Conservation (phyloP, 2,329 filamentous ascomycete species). For the Colletotrichum tropicale region DNA sequence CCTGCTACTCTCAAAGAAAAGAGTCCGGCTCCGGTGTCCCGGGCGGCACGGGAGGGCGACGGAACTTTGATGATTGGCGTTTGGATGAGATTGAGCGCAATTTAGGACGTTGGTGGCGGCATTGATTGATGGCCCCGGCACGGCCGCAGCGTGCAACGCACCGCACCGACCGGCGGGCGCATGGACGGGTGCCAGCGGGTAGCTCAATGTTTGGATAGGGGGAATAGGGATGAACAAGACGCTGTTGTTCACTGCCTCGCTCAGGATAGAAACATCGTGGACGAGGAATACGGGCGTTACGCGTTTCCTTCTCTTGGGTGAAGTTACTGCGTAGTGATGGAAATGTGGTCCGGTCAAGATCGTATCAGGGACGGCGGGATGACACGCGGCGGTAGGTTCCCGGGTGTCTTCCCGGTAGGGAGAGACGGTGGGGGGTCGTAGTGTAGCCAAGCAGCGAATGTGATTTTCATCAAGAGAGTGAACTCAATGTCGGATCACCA, state of each 20-base stretch:
- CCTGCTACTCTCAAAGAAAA: background rate
- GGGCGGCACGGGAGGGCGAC: conserved; percentile 3
- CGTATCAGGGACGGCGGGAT: background rate
- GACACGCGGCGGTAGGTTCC: background rate
- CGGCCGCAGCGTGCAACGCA: background rate
- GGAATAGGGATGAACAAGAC: background rate
- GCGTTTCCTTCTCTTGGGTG: background rate
- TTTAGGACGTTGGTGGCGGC: background rate
- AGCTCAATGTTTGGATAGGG: background rate
- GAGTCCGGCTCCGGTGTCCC: background rate
- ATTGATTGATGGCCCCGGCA: background rate
- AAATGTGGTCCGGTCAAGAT: background rate
- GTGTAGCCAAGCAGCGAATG: background rate
- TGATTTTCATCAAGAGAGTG: background rate
- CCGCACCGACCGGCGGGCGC: background rate
- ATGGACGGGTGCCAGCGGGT: background rate
- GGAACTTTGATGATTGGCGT: background rate
- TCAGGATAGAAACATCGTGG: conserved; percentile 5
- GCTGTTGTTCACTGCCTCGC: conserved; percentile 10
- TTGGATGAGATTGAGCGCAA: background rate
- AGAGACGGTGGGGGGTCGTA: background rate
- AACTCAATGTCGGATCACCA: conserved; percentile 5
- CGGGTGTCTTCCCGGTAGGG: background rate
- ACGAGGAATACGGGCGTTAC: background rate
- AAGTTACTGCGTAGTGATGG: background rate